Base-by-base conservation (phyloP, 495 filamentous ascomycete genomes). In the Elasticomyces elasticus region DNA sequence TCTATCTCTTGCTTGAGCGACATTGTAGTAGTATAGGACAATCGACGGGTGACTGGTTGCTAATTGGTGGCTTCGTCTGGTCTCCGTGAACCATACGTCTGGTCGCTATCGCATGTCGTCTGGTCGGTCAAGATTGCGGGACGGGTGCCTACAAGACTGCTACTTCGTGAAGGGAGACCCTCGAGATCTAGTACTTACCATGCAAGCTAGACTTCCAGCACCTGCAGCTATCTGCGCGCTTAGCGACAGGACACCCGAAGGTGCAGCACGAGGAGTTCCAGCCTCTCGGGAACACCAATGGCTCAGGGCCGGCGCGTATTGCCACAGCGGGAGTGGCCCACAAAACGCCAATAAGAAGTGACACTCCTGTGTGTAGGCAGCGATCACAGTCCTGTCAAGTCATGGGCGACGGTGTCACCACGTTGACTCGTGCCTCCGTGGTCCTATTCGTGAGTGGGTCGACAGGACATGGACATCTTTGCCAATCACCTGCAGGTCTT, bases 1-100 rank as follows among this genome's bases (percentile, higher is more conserved):
- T 97, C 90, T 71, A 99, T 97, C 85, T 97, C 94, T 90, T 98
- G 69, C 58, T 63, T 51, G 40, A 61, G 54, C 48, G 58, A 61
- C 58, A 61, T 61, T 13, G 30, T 62, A 2, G 27, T 15, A 13
- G 12, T 13, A 5, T 17, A 5, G 26, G 10, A n/a, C 19, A 15
- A 5, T 40, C 35, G 19, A 15, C 35, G 13, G 30, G 30, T 33
- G 30, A 7, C n/a, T n/a, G n/a, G n/a, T n/a, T n/a, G n/a, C n/a
- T n/a, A n/a, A 33, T 33, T 33, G 12, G 19, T 40, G 35, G 13
- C 19, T 15, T 15, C 35, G 35, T 40, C 35, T 40, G 35, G 4
- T 40, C 35, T n/a, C 22, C 33, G 24, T 28, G 24, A 45, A 2
- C 2, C 5, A n/a, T n/a, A 22, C 42, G 42, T 7, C 5, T 19